phyloP scores from a whole-genome alignment of 2,329 filamentous ascomycete genomes.

The Microsporum ferrugineum region DNA sequence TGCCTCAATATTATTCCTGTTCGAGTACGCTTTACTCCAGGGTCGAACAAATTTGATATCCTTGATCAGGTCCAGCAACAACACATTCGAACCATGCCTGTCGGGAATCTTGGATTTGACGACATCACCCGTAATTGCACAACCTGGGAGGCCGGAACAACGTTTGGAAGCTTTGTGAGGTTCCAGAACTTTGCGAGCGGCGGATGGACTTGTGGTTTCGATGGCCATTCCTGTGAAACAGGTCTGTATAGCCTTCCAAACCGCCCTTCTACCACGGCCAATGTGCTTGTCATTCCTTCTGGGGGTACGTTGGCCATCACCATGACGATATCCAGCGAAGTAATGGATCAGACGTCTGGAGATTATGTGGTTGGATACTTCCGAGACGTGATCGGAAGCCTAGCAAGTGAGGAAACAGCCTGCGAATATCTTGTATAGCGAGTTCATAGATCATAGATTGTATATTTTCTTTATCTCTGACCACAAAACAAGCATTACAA shows the following conservation, averaged over 20 bases:
- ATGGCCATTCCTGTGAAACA: not conserved
- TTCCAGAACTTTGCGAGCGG: not conserved
- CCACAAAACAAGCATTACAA: no score
- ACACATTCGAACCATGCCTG: conserved; percentile 20
- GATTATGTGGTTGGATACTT: not conserved
- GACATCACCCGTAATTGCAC: not conserved
- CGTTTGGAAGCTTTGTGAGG: not conserved
- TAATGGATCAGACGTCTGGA: not conserved
- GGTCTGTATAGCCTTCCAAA: not conserved
- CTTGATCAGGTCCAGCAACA: conserved; percentile 36
- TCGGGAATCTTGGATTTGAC: not conserved
- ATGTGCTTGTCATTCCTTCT: not conserved
- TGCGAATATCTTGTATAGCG: no score
- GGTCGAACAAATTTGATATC: no score
- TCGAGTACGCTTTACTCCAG: conserved; percentile 11
- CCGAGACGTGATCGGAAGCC: no score
- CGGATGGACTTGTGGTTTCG: not conserved
- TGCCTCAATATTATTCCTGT: conserved; percentile 53
- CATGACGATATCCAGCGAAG: not conserved
- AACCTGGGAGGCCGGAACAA: not conserved
- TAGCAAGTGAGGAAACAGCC: no score
- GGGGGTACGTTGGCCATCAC: not conserved
- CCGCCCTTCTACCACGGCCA: not conserved
- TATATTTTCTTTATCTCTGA: no score
- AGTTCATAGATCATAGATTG: no score